Conservation (phyloP, 306 rosid genomes). For the Malus sylvestris region DNA sequence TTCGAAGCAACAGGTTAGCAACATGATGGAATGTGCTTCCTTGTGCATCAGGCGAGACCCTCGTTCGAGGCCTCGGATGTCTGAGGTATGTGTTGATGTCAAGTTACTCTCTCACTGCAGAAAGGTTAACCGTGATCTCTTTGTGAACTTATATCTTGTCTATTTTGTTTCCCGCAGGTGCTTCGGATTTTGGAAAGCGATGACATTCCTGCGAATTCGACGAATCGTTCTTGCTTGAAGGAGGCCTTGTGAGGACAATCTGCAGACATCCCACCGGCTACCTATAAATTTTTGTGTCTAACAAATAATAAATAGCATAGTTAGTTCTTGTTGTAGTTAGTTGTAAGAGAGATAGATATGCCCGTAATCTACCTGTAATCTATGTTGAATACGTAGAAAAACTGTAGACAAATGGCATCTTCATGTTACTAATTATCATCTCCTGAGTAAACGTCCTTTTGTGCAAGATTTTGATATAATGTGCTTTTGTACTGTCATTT, state of each 20-base stretch:
- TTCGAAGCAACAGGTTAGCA: constrained; percentile 47
- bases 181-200: constrained; percentile 88
- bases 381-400: too few relatives aligned
- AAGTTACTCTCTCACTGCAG: background rate
- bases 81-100: constrained; percentile 52
- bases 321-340: background rate
- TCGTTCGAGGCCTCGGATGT: constrained; percentile 79
- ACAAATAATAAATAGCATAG: background rate
- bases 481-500: too few relatives aligned
- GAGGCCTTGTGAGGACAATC: background rate
- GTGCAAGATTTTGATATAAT: background rate
- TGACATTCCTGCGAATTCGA: constrained; percentile 42
- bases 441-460: background rate
- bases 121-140: background rate
- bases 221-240: background rate
- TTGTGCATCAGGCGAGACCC: constrained; percentile 69
- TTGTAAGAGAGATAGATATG: background rate
- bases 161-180: constrained; percentile 32
- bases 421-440: too few relatives aligned
- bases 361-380: background rate
- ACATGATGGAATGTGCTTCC: constrained; percentile 75
- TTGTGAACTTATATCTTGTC: background rate
- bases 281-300: background rate
- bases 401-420: too few relatives aligned
- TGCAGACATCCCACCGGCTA: background rate